phyloP scores from a whole-genome alignment of 129 eudicot genomes.

The Flaveria bidentis region DNA sequence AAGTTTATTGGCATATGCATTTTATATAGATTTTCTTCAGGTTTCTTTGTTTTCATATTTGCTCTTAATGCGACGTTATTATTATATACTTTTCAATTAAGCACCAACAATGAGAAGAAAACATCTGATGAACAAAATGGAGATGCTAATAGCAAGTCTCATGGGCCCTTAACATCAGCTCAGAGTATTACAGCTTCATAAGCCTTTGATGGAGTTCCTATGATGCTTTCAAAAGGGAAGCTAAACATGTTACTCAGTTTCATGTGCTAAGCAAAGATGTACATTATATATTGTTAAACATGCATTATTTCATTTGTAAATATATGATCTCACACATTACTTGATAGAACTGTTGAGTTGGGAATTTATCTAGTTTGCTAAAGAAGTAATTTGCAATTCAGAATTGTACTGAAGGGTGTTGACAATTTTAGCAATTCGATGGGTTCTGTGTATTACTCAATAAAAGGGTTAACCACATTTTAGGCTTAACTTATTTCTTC shows the following conservation, averaged over 20 bases:
- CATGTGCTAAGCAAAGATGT: conserved; percentile 87
- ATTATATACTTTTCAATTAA: conserved; percentile 33
- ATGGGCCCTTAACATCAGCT: conserved; percentile 71
- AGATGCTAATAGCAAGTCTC: conserved; percentile 42
- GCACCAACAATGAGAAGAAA: conserved; percentile 92
- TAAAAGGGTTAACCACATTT: too few relatives aligned
- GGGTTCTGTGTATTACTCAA: conserved; percentile 68
- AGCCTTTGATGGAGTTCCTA: conserved; percentile 60
- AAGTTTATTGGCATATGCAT: neutral
- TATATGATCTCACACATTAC: neutral
- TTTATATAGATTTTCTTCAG: neutral
- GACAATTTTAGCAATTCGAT: conserved; percentile 77
- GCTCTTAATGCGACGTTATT: neutral
- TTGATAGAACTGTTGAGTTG: neutral
- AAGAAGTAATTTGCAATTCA: conserved; percentile 51
- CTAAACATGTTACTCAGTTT: conserved; percentile 77
- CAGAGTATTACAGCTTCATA: conserved; percentile 71
- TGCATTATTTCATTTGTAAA: neutral
- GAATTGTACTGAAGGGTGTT: conserved; percentile 75
- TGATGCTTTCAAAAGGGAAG: conserved; percentile 75
- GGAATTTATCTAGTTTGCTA: neutral
- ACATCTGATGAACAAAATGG: conserved; percentile 59
- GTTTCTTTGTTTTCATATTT: neutral
- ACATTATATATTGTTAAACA: conserved; percentile 19
- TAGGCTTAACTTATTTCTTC: neutral